phyloP scores from a whole-genome alignment of 345 rosid species.

The Anastatica hierochuntica region DNA sequence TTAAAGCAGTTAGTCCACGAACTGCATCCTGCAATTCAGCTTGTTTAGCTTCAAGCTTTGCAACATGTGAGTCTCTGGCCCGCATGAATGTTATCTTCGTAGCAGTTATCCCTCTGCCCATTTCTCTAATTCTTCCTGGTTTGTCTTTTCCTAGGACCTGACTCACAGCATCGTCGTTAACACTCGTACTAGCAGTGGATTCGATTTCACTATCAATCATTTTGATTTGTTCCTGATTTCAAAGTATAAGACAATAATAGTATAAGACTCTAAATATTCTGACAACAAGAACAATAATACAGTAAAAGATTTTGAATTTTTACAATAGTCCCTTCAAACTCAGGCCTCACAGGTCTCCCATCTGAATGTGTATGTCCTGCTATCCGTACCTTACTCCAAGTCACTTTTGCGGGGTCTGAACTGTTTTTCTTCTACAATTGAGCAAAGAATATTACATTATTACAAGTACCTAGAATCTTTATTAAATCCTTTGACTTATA shows the following conservation, averaged over 20 bases:
- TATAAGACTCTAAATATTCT: not conserved
- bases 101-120: not conserved
- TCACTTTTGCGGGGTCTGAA: not conserved
- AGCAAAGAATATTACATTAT: not conserved
- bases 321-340: not conserved
- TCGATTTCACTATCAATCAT: not conserved
- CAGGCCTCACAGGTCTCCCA: not conserved
- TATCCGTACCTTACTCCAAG: not conserved
- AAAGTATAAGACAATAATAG: too few relatives aligned
- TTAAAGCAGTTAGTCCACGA: too few relatives aligned
- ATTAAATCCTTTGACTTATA: too few relatives aligned
- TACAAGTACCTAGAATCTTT: not conserved
- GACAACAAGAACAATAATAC: too few relatives aligned
- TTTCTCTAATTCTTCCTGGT: not conserved
- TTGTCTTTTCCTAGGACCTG: not conserved
- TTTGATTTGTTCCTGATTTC: not conserved
- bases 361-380: not conserved
- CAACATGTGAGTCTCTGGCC: not conserved
- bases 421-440: not conserved
- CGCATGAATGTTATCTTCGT: not conserved
- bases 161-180: not conserved
- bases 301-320: not conserved
- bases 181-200: not conserved
- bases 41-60: not conserved
- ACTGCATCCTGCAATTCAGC: not conserved